phyloP scores from a whole-genome alignment of 805 yeast genomes.

The Metschnikowia vanudenii region DNA sequence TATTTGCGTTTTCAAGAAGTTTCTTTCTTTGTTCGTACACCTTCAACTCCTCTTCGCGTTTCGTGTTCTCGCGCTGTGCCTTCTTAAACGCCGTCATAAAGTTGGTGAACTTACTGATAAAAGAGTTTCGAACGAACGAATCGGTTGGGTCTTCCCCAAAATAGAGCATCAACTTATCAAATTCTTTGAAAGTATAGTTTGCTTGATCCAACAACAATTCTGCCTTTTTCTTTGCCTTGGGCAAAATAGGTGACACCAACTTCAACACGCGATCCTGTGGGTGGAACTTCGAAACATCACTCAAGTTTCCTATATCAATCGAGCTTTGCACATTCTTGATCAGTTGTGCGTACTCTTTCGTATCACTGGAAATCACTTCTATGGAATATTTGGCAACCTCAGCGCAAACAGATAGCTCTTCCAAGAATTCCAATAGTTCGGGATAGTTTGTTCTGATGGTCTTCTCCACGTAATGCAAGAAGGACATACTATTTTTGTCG shows the following conservation, averaged over 20 bases:
- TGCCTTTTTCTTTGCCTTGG: slow-evolving; percentile 54
- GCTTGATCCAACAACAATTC: slow-evolving; percentile 52
- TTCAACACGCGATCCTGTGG: slow-evolving; percentile 62
- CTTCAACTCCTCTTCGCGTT: slow-evolving; percentile 65
- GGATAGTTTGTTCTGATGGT: slow-evolving; percentile 65
- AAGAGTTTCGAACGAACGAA: slow-evolving; percentile 53
- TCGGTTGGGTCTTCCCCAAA: slow-evolving; percentile 70
- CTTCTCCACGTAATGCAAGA: slow-evolving; percentile 73
- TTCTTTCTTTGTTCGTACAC: slow-evolving; percentile 75
- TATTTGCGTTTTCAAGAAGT: slow-evolving; percentile 50
- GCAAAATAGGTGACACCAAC: slow-evolving; percentile 51
- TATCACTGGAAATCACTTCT: slow-evolving; percentile 60
- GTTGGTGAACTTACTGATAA: slow-evolving; percentile 59
- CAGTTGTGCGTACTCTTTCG: slow-evolving; percentile 50
- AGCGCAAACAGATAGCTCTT: slow-evolving; percentile 53
- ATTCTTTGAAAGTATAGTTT: slow-evolving; percentile 47
- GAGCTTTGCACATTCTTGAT: slow-evolving; percentile 53
- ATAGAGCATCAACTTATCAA: slow-evolving; percentile 60
- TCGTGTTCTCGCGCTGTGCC: slow-evolving; percentile 63
- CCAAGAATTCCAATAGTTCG: slow-evolving; percentile 57
- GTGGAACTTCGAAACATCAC: slow-evolving; percentile 60
- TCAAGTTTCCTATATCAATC: slow-evolving; percentile 60
- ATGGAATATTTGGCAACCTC: slow-evolving; percentile 61
- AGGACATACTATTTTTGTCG: slow-evolving; percentile 64
- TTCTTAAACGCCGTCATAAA: slow-evolving; percentile 61